Evolutionary conservation across 2,329 filamentous ascomycete species (phyloP).

Genomic region (Penicillium sp.): DNA sequence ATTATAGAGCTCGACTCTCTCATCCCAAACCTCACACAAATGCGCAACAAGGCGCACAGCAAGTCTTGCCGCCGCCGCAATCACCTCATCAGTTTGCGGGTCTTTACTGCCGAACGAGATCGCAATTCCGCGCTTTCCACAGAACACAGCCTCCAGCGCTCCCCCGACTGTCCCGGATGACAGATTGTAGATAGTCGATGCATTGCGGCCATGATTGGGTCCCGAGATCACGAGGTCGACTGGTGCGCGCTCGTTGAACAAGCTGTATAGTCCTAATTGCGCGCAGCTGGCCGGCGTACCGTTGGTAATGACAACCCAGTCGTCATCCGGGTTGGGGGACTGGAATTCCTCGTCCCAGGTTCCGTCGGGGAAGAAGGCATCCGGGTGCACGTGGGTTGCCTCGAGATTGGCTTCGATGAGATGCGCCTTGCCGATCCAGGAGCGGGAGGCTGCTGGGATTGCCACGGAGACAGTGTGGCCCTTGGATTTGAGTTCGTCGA

Average conservation of each 20-base stretch:
- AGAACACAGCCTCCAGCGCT: constrained; percentile 73
- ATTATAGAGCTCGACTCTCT: constrained; percentile 75
- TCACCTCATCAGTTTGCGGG: constrained; percentile 74
- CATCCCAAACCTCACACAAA: constrained; percentile 69
- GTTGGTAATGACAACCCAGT: constrained; percentile 72
- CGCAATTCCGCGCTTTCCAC: constrained; percentile 69
- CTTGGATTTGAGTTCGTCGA: constrained; percentile 66
- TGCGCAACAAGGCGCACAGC: constrained; percentile 74
- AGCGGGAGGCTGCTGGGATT: constrained; percentile 82
- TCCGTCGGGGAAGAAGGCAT: constrained; percentile 57
- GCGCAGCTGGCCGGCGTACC: constrained; percentile 76
- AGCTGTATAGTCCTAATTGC: constrained; percentile 75
- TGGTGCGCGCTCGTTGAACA: constrained; percentile 67
- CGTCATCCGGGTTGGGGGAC: constrained; percentile 28
- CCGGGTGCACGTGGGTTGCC: constrained; percentile 73
- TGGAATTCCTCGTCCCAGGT: constrained; percentile 44
- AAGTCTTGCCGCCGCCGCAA: constrained; percentile 70
- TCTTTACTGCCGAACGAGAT: constrained; percentile 81
- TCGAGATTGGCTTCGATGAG: constrained; percentile 83
- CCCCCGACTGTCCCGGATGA: constrained; percentile 76
- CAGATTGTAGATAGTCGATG: constrained; percentile 74
- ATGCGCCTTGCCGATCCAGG: constrained; percentile 96
- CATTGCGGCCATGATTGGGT: constrained; percentile 78
- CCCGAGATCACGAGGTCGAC: constrained; percentile 75
- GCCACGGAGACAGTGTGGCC: constrained; percentile 86